These are phyloP conservation scores for Cladosporium sp. DNA, from an alignment of 2,329 filamentous ascomycete species.

Conservation along the genomic window DNA sequence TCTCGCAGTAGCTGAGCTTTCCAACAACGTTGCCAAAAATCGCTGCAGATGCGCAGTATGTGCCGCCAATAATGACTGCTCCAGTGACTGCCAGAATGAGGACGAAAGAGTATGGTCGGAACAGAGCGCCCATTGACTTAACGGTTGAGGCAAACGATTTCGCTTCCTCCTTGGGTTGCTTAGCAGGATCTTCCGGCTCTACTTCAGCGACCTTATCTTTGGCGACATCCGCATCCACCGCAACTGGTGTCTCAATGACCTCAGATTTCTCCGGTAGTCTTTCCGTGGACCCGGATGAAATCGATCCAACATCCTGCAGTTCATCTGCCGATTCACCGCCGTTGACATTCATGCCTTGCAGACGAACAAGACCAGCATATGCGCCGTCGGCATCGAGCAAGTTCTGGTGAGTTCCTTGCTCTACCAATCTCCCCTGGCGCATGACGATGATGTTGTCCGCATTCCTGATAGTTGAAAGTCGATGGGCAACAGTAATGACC, in stretches of 20 bases:
- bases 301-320: not conserved
- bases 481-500: constrained; percentile 40
- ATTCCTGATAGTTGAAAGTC: constrained; percentile 36
- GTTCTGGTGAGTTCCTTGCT: constrained; percentile 34
- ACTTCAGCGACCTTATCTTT: not conserved
- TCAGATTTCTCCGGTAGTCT: not conserved
- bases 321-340: not conserved
- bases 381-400: constrained; percentile 19
- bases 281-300: not conserved
- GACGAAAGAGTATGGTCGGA: constrained; percentile 4
- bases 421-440: constrained; percentile 34
- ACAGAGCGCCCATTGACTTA: constrained; percentile 2
- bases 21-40: constrained; percentile 46
- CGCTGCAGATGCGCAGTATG: constrained; percentile 9
- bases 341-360: constrained; percentile 40
- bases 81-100: constrained; percentile 1
- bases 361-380: constrained; percentile 42
- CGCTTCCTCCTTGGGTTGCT: not conserved
- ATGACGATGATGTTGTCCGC: constrained; percentile 42
- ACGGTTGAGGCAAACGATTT: not conserved
- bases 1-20: constrained; percentile 52
- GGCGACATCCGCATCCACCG: not conserved
- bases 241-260: not conserved
- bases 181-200: not conserved
- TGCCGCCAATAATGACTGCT: constrained; percentile 9